Evolutionary conservation across 2,329 filamentous ascomycete species (phyloP), one percentile per base, ranked within the genome.

Genomic region (Penicillium sp.): DNA sequence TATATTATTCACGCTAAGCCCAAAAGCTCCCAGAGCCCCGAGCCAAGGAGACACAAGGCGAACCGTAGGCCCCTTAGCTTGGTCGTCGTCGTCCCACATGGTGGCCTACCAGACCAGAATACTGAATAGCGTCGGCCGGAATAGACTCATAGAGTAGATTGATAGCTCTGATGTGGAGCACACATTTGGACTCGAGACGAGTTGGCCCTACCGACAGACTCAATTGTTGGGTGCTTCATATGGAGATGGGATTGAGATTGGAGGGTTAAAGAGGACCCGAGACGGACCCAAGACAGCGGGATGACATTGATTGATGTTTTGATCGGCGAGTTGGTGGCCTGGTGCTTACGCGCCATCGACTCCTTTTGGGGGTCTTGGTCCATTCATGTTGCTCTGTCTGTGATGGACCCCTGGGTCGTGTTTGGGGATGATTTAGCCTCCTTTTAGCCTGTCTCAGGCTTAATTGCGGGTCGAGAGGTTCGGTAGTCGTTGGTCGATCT

Each of bases 221-320:
- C 40, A 8, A 62, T 54, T 44, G 51, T 65, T 60, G 42, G 42
- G 58, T 37, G 56, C 35, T 45, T 19, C 28, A 51, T 44, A 19
- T 22, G 38, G 38, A 53, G n/a, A 28, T 22, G 2, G 22, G 53
- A 24, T 49, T 53, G 22, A 64, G 59, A 62, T 64, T 64, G 57
- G 50, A 64, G 55, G 62, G 45, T 35, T 35, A 59, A 56, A 38
- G 50, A 54, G 47, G 59, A 40, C 3, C 55, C 53, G 54, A 47
- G 51, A 22, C 19, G 40, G 38, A 19, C 28, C 28, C 40, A 8
- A 30, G 26, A n/a, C 28, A n/a, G 30, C 2, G 10, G 62, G 62
- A 24, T 62, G 59, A 33, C 10, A 38, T 62, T 62, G 35, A 65
- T 59, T 59, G 64, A 33, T 33, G 12, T 33, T 33, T 33, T 33